Percentiles rank a stretch among this genome's conserved stretches.
Conservation (phyloP, 2,329 filamentous ascomycete species). For the Colletotrichum sp. region DNA sequence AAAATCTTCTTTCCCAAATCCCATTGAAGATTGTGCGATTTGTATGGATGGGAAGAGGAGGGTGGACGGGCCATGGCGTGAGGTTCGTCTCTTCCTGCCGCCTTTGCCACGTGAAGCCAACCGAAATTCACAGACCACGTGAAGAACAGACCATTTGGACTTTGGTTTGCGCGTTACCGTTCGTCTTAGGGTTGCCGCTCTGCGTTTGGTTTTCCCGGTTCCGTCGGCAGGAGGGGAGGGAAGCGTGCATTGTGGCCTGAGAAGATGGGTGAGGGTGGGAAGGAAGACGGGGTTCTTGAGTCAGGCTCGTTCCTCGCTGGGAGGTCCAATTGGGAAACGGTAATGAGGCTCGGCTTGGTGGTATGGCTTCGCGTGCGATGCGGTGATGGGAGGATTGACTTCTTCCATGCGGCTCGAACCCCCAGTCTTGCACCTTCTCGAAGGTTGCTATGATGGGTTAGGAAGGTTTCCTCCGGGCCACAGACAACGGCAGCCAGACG, state of each 20-base stretch:
- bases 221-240: neutral
- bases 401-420: neutral
- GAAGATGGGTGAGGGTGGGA: neutral
- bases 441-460: neutral
- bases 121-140: neutral
- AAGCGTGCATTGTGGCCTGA: neutral
- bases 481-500: neutral
- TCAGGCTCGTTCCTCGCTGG: neutral
- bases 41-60: neutral
- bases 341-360: neutral
- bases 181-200: neutral
- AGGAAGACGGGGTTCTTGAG: neutral
- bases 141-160: neutral
- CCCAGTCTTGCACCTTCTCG: neutral
- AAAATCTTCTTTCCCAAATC: neutral
- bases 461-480: neutral
- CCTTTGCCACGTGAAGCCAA: neutral
- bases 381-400: neutral
- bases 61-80: slow-evolving; percentile 6
- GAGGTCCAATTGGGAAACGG: neutral
- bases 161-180: neutral
- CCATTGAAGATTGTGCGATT: neutral
- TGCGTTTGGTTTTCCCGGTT: neutral
- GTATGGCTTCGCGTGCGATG: neutral
- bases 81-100: slow-evolving; percentile 12